Conservation (phyloP, 257 asterid genomes). For the Sherardia arvensis region DNA sequence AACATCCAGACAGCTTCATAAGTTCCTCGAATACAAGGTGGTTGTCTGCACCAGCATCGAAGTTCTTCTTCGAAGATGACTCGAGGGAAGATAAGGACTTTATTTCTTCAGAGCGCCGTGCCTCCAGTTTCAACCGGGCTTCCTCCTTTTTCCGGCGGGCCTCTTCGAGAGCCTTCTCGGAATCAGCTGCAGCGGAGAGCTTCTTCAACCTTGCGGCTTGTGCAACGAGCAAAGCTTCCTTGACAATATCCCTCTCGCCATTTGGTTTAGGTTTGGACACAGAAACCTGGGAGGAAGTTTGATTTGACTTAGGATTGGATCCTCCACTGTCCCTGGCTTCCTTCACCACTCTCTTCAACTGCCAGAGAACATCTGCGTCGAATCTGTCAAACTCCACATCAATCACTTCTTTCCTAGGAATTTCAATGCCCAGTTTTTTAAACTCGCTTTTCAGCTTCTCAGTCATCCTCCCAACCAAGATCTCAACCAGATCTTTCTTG, state of each 20-base stretch:
- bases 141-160: slow-evolving; percentile 43
- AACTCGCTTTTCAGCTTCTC: slow-evolving; percentile 25
- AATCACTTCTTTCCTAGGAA: slow-evolving; percentile 12
- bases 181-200: slow-evolving; percentile 72
- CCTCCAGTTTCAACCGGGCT: slow-evolving; percentile 31
- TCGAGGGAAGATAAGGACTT: slow-evolving; percentile 43
- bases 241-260: slow-evolving; percentile 37
- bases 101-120: neutral
- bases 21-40: slow-evolving; percentile 35
- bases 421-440: slow-evolving; percentile 17
- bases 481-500: slow-evolving; percentile 28
- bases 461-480: slow-evolving; percentile 24
- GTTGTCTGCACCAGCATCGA: slow-evolving; percentile 32
- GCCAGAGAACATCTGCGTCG: slow-evolving; percentile 36
- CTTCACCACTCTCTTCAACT: slow-evolving; percentile 32
- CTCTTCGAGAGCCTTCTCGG: slow-evolving; percentile 39
- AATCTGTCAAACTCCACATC: slow-evolving; percentile 18
- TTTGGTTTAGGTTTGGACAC: slow-evolving; percentile 26
- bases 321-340: slow-evolving; percentile 30
- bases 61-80: slow-evolving; percentile 36
- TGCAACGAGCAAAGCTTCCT: slow-evolving; percentile 71
- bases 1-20: slow-evolving; percentile 29
- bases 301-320: slow-evolving; percentile 16
- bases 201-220: slow-evolving; percentile 73
- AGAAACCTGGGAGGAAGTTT: slow-evolving; percentile 37